Evolutionary conservation across 2,329 filamentous ascomycete species (phyloP), one percentile per base, ranked within the genome.

Genomic region (Calonectria pauciramosa): DNA sequence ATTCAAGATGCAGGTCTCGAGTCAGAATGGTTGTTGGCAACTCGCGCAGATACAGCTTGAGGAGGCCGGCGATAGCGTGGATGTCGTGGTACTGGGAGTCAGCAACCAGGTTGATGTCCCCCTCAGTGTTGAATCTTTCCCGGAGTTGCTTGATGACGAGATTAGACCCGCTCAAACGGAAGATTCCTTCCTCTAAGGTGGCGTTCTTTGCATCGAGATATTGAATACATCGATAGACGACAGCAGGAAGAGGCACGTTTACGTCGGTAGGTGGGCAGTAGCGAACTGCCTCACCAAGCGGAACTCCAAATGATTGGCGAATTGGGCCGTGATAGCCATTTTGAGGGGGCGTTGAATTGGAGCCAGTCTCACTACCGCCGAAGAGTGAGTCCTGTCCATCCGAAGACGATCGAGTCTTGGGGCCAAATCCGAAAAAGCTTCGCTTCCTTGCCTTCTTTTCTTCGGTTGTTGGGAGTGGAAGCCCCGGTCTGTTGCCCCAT

Each of bases 161-260:
- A 82, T 98, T 99, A 0, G 96, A 99, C n/a, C 97, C 97, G 84
- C 96, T 99, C 52, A 99, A 89, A 67, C 97, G 93, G 89, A 99
- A 99, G 52, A 99, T 98, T 54, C 97, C 97, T 85, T 99, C 97
- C 84, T 99, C 97, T 8, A 89, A 89, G 63, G 94, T 90, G 14
- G 96, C 97, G 76, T 94, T 92, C 86, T 96, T 96, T 9, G 92
- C 90, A 78, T 95, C 94, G 23, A 99, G 90, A 84, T 98, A 99
- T 84, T 99, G 95, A 75, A 99, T 94, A 82, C 96, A 98, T 72
- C 97, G 93, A 86, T 97, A 99, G 11, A 99, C 95, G 3, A 99
- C 97, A 9, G 96, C 95, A 1, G 97, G 97, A 34, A 99, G 87
- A 34, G 94, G 93, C 9, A 95, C 92, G 74, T 92, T 91, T 56